Evolutionary conservation across 2,329 filamentous ascomycete species (phyloP), one percentile per base, ranked within the genome.

Genomic region (Rhynchosporium agropyri): DNA sequence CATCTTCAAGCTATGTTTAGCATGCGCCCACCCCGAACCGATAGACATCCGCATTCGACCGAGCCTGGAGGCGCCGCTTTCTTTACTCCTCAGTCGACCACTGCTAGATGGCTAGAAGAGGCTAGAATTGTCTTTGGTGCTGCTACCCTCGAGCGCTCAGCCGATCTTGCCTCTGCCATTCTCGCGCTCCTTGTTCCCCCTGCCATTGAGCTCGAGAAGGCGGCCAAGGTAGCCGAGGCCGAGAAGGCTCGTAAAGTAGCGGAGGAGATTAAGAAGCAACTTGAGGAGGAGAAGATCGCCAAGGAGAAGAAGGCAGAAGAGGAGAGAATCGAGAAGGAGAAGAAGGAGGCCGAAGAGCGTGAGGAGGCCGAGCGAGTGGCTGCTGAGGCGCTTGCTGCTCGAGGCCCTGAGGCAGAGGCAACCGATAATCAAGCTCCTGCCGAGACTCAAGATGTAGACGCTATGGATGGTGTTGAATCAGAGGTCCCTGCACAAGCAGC

Each of bases 71-170:
- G 62, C 58, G 68, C 69, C 48, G 66, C 69, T 4, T 72, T 69
- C 48, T 98, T 98, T 74, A 79, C 82, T 26, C 82, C 91, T 8
- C 84, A 86, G 43, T 81, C 85, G 8, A 98, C 95, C 0, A 80
- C 83, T 61, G 82, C 84, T 59, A 88, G 95, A 65, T 99, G 96
- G 89, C 86, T 90, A 73, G 92, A 97, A 73, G 96, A 98, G 75
- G 89, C 92, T 8, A 88, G 89, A 67, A 87, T 99, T 75, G 82
- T 98, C 0, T 98, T 95, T 75, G 90, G 90, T 31, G 77, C 80
- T 28, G 81, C 78, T 55, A 84, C 88, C 58, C 74, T 84, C 3
- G 92, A 97, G 55, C 90, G 90, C 73, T 84, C 87, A 2, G 81
- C 84, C 64, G 84, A 85, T 59, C 81, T 96, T 15, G 78, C 88